Conservation (phyloP, 1,284 basidiomycete genomes). For the Apiotrichum mycotoxinovorans region DNA sequence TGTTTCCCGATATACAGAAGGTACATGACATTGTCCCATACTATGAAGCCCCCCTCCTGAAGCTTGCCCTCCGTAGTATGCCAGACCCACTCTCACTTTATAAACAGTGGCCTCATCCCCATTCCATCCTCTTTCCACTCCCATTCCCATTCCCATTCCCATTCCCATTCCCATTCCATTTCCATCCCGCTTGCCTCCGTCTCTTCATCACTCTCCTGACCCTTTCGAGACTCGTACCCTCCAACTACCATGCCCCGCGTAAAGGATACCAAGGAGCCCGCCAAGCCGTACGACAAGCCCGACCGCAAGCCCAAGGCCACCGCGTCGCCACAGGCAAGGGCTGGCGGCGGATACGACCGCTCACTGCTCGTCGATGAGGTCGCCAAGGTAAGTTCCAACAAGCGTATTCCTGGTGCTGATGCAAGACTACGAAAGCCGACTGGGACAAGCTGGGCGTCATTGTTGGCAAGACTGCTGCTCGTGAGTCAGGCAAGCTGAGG, state of each 20-base stretch:
- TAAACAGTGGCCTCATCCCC: background rate
- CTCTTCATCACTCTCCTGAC: too few relatives aligned
- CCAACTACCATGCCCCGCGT: background rate
- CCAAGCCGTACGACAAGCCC: background rate
- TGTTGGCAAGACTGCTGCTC: slow-evolving; percentile 18
- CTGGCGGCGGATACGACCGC: slow-evolving; percentile 9
- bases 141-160: background rate
- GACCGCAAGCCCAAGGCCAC: background rate
- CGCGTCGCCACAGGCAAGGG: background rate
- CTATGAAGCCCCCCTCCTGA: too few relatives aligned
- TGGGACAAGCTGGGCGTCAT: slow-evolving; percentile 1
- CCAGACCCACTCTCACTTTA: background rate
- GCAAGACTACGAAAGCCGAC: slow-evolving; percentile 9
- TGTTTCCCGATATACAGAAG: too few relatives aligned
- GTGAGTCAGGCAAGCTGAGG: slow-evolving; percentile 10
- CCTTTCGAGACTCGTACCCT: too few relatives aligned
- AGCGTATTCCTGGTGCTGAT: background rate
- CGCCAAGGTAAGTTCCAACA: slow-evolving; percentile 10
- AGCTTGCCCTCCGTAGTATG: too few relatives aligned
- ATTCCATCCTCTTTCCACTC: background rate
- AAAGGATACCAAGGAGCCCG: background rate
- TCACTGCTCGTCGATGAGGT: slow-evolving; percentile 8
- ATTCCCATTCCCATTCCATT: background rate
- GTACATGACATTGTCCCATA: too few relatives aligned
- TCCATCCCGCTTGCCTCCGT: too few relatives aligned